A percentile compares a stretch with the other conserved stretches of the same genome.
Evolutionary conservation across 148 eudicot species (phyloP).

Genomic region (Camellia lanceoleosa): DNA sequence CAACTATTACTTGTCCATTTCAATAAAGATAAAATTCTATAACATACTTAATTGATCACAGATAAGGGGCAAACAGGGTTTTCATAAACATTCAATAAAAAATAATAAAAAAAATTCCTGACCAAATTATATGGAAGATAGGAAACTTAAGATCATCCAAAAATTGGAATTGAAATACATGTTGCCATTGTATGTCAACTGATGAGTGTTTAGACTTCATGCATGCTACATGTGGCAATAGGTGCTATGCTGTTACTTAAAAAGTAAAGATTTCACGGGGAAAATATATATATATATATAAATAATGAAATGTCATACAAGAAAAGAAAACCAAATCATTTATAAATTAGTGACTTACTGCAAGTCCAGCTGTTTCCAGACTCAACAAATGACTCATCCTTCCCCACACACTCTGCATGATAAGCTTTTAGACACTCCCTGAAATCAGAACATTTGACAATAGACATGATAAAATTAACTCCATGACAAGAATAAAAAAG

Average conservation of each 20-base stretch:
- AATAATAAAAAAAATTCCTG: too few species aligned
- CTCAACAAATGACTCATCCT: conserved; percentile 39
- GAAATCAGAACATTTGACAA: conserved; percentile 14
- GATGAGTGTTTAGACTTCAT: neutral
- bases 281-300: neutral
- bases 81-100: too few species aligned
- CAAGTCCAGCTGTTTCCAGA: conserved; percentile 50
- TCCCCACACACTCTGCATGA: conserved; percentile 56
- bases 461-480: neutral
- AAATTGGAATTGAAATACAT: too few species aligned
- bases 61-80: too few species aligned
- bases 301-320: neutral
- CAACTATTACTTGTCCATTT: too few species aligned
- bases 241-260: neutral
- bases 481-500: conserved; percentile 1
- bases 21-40: too few species aligned
- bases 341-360: conserved; percentile 35
- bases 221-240: neutral
- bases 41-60: too few species aligned
- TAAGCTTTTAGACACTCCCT: conserved; percentile 70
- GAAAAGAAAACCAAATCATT: neutral
- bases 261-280: neutral
- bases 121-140: too few species aligned
- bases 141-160: too few species aligned
- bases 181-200: neutral